phyloP scores from a whole-genome alignment of 257 asterid genomes.

The Nicotiana tomentosiformis region DNA sequence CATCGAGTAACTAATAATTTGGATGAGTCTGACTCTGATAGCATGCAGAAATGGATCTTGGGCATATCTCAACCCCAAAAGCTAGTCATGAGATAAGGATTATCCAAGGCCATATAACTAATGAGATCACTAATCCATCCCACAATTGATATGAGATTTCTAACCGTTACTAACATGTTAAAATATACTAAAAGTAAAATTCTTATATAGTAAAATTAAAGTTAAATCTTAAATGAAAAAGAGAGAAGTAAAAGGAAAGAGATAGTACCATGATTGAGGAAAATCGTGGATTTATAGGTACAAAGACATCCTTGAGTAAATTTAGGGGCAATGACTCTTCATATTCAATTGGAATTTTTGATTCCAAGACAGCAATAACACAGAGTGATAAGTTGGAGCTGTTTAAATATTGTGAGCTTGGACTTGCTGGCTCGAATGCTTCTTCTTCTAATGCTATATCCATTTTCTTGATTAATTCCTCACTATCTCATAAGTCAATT shows the following conservation, averaged over 20 bases:
- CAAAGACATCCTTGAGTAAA: constrained; percentile 17
- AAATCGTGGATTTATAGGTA: constrained; percentile 27
- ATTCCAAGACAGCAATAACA: constrained; percentile 20
- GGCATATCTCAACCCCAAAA: no score
- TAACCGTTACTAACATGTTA: no score
- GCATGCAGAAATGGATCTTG: no score
- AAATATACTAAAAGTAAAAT: no score
- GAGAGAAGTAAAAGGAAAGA: background rate
- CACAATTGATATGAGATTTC: no score
- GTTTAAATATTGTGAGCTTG: constrained; percentile 17
- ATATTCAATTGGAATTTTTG: constrained; percentile 15
- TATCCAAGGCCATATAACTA: no score
- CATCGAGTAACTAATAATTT: no score
- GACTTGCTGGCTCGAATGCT: constrained; percentile 21
- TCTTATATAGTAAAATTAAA: no score
- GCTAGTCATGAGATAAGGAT: no score
- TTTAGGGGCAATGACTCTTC: constrained; percentile 14
- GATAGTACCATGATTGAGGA: constrained; percentile 26
- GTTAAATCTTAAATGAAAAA: background rate
- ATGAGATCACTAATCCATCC: no score
- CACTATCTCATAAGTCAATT: background rate
- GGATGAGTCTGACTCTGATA: no score
- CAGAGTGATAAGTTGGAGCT: constrained; percentile 21
- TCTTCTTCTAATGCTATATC: constrained; percentile 16
- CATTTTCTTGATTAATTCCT: background rate